Conservation (phyloP, 1,284 basidiomycete species). For the Fomitiporia mediterranea region DNA sequence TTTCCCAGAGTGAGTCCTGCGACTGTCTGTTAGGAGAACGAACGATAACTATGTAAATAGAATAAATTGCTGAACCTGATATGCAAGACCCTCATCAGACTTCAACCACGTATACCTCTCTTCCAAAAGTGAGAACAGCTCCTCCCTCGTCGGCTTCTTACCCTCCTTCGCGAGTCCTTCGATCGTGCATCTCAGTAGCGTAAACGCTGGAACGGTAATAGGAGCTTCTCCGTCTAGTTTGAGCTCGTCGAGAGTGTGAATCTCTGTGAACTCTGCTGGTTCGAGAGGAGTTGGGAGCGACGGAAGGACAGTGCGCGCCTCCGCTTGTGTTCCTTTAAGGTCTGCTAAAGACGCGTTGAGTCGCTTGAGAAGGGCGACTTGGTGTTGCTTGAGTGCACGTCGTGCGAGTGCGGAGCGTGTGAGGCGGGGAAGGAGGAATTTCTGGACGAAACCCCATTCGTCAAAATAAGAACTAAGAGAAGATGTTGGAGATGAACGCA, state of each 20-base stretch:
- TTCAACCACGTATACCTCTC: slow-evolving; percentile 51
- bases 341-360: slow-evolving; percentile 48
- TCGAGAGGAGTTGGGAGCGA: slow-evolving; percentile 47
- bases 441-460: slow-evolving; percentile 34
- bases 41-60: neutral
- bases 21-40: neutral
- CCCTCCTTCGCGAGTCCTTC: slow-evolving; percentile 42
- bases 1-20: slow-evolving; percentile 57
- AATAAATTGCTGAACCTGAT: slow-evolving; percentile 41
- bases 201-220: slow-evolving; percentile 42
- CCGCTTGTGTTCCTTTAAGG: slow-evolving; percentile 48
- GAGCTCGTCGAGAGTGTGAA: slow-evolving; percentile 42
- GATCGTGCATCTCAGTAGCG: slow-evolving; percentile 58
- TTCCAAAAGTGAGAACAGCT: slow-evolving; percentile 54
- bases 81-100: slow-evolving; percentile 43
- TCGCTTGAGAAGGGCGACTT: slow-evolving; percentile 46
- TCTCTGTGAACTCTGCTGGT: slow-evolving; percentile 39
- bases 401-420: slow-evolving; percentile 54
- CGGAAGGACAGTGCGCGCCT: slow-evolving; percentile 53
- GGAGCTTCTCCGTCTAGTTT: slow-evolving; percentile 31
- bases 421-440: slow-evolving; percentile 63
- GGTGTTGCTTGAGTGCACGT: slow-evolving; percentile 53
- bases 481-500: slow-evolving; percentile 30
- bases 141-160: slow-evolving; percentile 47
- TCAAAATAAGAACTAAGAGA: neutral